Conservation (phyloP, 2,329 filamentous ascomycete genomes). For the Talaromyces sp. region DNA sequence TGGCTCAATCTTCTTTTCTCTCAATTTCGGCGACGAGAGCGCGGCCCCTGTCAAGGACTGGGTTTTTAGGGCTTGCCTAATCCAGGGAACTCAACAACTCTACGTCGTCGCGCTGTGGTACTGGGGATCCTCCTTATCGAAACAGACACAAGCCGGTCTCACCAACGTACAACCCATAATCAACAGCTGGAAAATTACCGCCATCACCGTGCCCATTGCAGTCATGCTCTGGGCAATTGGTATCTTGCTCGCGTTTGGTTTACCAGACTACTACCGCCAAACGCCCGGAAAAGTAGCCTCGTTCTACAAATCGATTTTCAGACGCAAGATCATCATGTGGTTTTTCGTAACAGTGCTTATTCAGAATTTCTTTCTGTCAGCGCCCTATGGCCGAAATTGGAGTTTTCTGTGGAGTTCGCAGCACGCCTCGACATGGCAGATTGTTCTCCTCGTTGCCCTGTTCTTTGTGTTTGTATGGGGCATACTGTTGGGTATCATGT, state of each 20-base stretch:
- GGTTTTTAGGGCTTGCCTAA: conserved; percentile 64
- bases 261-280: conserved; percentile 65
- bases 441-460: conserved; percentile 49
- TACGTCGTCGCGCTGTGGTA: conserved; percentile 65
- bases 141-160: conserved; percentile 39
- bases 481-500: conserved; percentile 29
- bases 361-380: conserved; percentile 65
- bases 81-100: conserved; percentile 65
- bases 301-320: conserved; percentile 60
- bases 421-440: conserved; percentile 55
- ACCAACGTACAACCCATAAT: conserved; percentile 38
- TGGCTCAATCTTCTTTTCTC: conserved; percentile 63
- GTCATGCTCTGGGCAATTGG: conserved; percentile 57
- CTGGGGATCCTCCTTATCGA: conserved; percentile 51
- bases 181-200: conserved; percentile 47
- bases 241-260: conserved; percentile 55
- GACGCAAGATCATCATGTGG: conserved; percentile 65
- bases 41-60: conserved; percentile 61
- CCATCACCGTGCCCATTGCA: conserved; percentile 58
- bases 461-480: conserved; percentile 58
- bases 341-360: conserved; percentile 62
- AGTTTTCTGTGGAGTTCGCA: conserved; percentile 59
- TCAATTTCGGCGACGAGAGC: conserved; percentile 64
- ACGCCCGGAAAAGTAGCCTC: conserved; percentile 61
- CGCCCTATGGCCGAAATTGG: conserved; percentile 67